Percentiles rank a stretch among this genome's conserved stretches.
Evolutionary conservation across 345 rosid species (phyloP).

Genomic region (Arabidopsis arenosa): DNA sequence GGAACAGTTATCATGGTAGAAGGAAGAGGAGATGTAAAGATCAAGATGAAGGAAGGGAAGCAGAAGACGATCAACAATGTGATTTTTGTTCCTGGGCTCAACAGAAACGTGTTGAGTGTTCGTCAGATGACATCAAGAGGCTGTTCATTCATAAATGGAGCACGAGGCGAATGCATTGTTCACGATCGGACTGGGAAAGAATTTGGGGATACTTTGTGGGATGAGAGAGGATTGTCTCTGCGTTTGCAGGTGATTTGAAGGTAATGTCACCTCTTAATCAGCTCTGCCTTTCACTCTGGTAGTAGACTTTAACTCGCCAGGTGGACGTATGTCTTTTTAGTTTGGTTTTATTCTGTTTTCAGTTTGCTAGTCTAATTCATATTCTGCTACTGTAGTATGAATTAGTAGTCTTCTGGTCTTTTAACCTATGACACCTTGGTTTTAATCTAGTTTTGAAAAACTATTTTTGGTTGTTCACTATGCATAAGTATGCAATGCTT

Average conservation of each 20-base stretch:
- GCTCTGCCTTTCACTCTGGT: background rate
- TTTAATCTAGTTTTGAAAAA: background rate
- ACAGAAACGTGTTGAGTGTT: conserved; percentile 41
- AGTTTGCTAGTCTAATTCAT: conserved; percentile 4
- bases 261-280: background rate
- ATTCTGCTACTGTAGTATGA: conserved; percentile 7
- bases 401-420: background rate
- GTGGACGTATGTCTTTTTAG: background rate
- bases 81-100: conserved; percentile 34
- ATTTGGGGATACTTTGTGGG: conserved; percentile 33
- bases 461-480: background rate
- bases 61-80: conserved; percentile 35
- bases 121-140: conserved; percentile 28
- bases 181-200: conserved; percentile 17
- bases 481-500: background rate
- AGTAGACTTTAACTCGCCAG: conserved; percentile 16
- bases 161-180: conserved; percentile 26
- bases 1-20: conserved; percentile 18
- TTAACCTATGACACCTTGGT: background rate
- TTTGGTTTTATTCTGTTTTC: background rate
- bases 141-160: background rate
- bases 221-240: conserved; percentile 26
- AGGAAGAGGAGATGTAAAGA: conserved; percentile 30
- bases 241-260: conserved; percentile 37
- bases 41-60: conserved; percentile 36